phyloP scores from a whole-genome alignment of 305 asterid species.

The Solanum chacoense region DNA sequence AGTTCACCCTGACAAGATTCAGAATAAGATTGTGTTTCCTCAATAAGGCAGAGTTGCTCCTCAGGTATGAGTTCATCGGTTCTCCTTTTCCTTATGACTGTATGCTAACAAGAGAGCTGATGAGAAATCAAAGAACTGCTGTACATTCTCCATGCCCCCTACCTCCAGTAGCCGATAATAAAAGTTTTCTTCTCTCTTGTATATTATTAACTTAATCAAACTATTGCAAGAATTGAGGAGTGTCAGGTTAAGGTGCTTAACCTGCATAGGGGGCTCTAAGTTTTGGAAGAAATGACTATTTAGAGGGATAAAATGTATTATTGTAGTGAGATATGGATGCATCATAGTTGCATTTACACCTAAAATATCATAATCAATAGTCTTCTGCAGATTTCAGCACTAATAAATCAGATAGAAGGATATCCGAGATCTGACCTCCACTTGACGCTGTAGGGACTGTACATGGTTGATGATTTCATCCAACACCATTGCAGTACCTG shows the following conservation, averaged over 20 bases:
- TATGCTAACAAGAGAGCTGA: background rate
- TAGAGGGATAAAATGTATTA: background rate
- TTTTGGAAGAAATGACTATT: background rate
- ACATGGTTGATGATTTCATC: constrained; percentile 98
- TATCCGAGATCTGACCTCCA: constrained; percentile 53
- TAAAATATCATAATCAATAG: background rate
- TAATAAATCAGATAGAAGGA: constrained; percentile 6
- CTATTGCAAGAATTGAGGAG: background rate
- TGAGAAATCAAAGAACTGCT: background rate
- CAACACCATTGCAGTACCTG: constrained; percentile 94
- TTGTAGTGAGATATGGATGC: background rate
- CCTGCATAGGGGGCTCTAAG: background rate
- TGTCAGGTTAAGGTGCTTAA: background rate
- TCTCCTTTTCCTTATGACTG: background rate
- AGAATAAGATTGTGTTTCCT: background rate
- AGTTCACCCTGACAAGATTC: background rate
- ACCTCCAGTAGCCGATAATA: background rate
- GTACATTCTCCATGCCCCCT: background rate
- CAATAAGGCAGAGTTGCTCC: background rate
- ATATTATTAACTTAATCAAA: background rate
- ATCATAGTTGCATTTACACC: background rate
- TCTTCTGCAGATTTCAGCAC: background rate
- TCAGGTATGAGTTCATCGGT: background rate
- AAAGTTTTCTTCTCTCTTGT: background rate
- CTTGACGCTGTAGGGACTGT: constrained; percentile 88